These are phyloP conservation scores for Eucalyptus pauciflora DNA, from an alignment of 345 rosid species.

Conservation along the genomic window DNA sequence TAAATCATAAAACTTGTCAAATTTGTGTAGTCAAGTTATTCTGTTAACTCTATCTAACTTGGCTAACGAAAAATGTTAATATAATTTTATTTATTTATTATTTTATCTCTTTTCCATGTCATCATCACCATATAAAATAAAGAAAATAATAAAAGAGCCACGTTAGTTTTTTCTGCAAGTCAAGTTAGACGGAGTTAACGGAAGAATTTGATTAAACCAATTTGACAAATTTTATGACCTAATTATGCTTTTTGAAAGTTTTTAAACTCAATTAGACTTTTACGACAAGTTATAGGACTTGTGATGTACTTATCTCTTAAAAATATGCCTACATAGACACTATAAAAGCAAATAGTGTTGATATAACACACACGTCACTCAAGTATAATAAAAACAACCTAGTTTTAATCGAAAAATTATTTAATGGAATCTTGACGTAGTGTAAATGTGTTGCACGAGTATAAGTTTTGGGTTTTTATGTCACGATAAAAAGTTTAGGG, in stretches of 20 bases:
- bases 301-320: background rate
- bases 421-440: background rate
- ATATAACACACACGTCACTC: no score
- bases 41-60: background rate
- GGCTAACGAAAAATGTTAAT: background rate
- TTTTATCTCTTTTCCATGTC: background rate
- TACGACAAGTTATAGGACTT: background rate
- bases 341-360: background rate
- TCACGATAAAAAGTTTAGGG: background rate
- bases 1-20: no score
- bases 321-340: background rate
- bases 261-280: no score
- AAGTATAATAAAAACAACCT: no score
- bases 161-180: background rate
- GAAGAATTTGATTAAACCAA: background rate
- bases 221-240: no score
- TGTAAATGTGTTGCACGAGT: rapidly evolving
- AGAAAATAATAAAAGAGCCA: no score
- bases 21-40: no score
- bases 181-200: background rate
- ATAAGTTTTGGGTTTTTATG: no score
- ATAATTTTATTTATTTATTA: no score
- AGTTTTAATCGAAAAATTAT: no score
- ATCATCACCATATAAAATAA: no score
- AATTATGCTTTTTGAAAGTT: background rate